Percentiles rank a stretch among this genome's conserved stretches.
These are phyloP conservation scores for Tubosaeta sp. DNA, from an alignment of 768 basidiomycete genomes.

Conservation along the genomic window DNA sequence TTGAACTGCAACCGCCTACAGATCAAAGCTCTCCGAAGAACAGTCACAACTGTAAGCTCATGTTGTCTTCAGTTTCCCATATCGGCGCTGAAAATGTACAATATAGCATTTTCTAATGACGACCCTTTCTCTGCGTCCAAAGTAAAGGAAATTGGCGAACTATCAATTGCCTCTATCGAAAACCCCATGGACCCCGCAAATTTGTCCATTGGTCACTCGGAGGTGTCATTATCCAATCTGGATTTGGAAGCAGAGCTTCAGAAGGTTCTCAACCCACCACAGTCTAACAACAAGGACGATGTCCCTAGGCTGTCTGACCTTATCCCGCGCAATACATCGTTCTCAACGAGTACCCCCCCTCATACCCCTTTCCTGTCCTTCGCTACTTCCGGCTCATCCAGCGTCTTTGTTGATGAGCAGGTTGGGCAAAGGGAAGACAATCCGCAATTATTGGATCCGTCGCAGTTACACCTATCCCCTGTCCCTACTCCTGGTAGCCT, in stretches of 20 bases:
- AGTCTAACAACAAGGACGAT: conserved; percentile 6
- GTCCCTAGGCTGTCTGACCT: conserved; percentile 24
- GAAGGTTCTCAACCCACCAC: conserved; percentile 15
- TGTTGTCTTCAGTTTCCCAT: not conserved
- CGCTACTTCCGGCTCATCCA: conserved; percentile 14
- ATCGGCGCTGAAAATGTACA: not conserved
- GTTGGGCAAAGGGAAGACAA: conserved; percentile 3
- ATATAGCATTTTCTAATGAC: conserved; percentile 10
- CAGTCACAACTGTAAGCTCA: conserved; percentile 13
- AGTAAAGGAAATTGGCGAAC: conserved; percentile 21
- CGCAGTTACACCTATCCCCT: conserved; percentile 2
- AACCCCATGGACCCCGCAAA: conserved; percentile 30
- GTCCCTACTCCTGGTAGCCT: not conserved
- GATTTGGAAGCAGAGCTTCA: conserved; percentile 30
- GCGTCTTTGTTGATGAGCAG: conserved; percentile 12
- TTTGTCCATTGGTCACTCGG: conserved; percentile 34
- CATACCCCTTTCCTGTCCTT: conserved; percentile 18
- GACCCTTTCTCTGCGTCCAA: conserved; percentile 22
- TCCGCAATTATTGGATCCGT: not conserved
- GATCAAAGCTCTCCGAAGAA: conserved; percentile 22
- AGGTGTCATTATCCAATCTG: conserved; percentile 33
- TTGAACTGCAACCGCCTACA: conserved; percentile 21
- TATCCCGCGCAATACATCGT: conserved; percentile 19
- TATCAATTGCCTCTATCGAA: conserved; percentile 27
- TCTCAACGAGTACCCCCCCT: conserved; percentile 27